phyloP scores from a whole-genome alignment of 2,329 filamentous ascomycete genomes.

The Trichoderma hamatum region DNA sequence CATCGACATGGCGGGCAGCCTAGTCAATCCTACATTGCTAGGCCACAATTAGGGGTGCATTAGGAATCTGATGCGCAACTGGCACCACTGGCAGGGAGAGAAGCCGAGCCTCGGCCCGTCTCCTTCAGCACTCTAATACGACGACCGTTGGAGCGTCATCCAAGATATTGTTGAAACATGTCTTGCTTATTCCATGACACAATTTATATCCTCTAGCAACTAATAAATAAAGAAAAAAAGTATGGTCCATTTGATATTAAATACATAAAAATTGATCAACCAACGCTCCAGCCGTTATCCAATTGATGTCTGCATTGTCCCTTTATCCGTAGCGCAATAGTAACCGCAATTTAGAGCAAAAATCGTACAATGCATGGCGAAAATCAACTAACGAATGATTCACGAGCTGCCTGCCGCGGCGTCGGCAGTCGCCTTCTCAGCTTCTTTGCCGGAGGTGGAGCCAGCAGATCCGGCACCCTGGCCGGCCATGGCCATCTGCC shows the following conservation, averaged over 20 bases:
- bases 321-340: conserved; percentile 13
- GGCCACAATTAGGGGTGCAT: neutral
- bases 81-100: neutral
- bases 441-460: conserved; percentile 11
- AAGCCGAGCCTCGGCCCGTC: conserved; percentile 18
- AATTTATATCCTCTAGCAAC: neutral
- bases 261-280: conserved; percentile 18
- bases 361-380: conserved; percentile 18
- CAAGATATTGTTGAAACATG: neutral
- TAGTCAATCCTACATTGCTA: neutral
- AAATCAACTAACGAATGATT: conserved; percentile 1
- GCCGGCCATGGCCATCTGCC: conserved; percentile 74
- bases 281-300: conserved; percentile 21
- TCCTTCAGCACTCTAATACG: neutral
- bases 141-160: neutral
- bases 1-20: neutral
- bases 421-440: conserved; percentile 16
- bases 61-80: neutral
- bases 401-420: conserved; percentile 26
- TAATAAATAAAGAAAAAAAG: neutral
- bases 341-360: conserved; percentile 3
- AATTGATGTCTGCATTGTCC: conserved; percentile 15
- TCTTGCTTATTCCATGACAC: neutral
- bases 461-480: conserved; percentile 40
- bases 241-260: conserved; percentile 21